Conservation (phyloP, 2,329 filamentous ascomycete species). For the Sporothrix pallida region DNA sequence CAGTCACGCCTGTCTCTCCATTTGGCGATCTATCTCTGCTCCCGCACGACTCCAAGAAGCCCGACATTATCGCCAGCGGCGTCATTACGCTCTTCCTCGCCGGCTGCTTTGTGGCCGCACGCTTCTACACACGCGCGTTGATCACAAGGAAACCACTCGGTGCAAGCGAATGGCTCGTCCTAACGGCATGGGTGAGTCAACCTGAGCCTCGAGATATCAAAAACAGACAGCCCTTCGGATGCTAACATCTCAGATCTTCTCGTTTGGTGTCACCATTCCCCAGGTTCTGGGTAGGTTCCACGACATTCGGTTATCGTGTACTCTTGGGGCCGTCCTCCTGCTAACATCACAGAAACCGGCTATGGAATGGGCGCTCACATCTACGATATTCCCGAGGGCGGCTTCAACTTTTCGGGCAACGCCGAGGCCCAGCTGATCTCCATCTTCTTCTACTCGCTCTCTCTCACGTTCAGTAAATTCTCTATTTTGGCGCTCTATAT, state of each 20-base stretch:
- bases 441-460: slow-evolving; percentile 42
- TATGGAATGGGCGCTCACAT: slow-evolving; percentile 34
- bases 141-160: slow-evolving; percentile 26
- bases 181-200: slow-evolving; percentile 33
- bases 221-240: not conserved
- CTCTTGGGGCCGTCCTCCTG: not conserved
- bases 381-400: slow-evolving; percentile 17
- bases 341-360: slow-evolving; percentile 25
- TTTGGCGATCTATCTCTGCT: slow-evolving; percentile 17
- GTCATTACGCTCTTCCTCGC: slow-evolving; percentile 43
- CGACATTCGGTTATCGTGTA: not conserved
- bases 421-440: slow-evolving; percentile 31
- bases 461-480: slow-evolving; percentile 42
- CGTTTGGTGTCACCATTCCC: slow-evolving; percentile 40
- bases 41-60: slow-evolving; percentile 37
- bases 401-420: slow-evolving; percentile 15
- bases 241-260: slow-evolving; percentile 40
- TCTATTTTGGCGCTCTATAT: slow-evolving; percentile 44
- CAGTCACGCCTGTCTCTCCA: not conserved
- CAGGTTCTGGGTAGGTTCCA: slow-evolving; percentile 33
- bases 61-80: slow-evolving; percentile 41
- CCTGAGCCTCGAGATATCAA: not conserved
- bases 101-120: slow-evolving; percentile 45
- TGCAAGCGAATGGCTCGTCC: slow-evolving; percentile 30
- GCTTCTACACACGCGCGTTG: slow-evolving; percentile 46